Base-by-base conservation (phyloP, 2,329 filamentous ascomycete species). In the Scedosporium apiospermum region DNA sequence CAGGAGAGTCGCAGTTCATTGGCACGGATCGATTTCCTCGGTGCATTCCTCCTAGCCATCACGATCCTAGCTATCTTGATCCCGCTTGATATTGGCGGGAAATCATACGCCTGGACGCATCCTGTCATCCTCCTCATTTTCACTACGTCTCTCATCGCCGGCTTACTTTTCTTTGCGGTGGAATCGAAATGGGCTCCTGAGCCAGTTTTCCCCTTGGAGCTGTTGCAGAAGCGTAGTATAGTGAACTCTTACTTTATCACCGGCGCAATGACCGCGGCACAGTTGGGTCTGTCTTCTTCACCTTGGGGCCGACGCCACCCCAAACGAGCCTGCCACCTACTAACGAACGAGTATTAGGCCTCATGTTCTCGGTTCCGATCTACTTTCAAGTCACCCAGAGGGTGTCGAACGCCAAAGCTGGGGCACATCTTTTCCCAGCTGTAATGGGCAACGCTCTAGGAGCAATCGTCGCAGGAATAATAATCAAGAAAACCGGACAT, bases 391-490 rank as follows among this genome's bases (percentile, higher is more conserved):
- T 88, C 1, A 87, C 86, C 0, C 74, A 80, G 4, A 74, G 77
- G 0, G 80, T 79, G 2, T 84, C 82, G 0, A 84, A 82, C 55
- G 85, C 86, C 0, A 73, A 76, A 1, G 85, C 87, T 0, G 81
- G 81, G 0, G 72, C 82, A 0, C 85, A 89, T 67, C 75, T 91
- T 0, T 78, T 90, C 49, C 88, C 88, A 0, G 84, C 88, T 0
- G 86, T 91, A 0, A 72, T 82, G 0, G 88, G 88, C 0, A 90
- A 91, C 66, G 83, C 87, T 0, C 64, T 84, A 0, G 88, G 87
- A 1, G 86, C 85, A 0, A 73, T 91, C 1, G 51, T 86, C 0
- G 79, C 85, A 0, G 88, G 88, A 0, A 67, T 76, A 0, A 76
- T 80, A 58, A 88, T 88, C 67, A 78, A 79, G 49, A 76, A 78